Conservation (phyloP, 1,284 basidiomycete genomes). For the Pseudozyma sp. region DNA sequence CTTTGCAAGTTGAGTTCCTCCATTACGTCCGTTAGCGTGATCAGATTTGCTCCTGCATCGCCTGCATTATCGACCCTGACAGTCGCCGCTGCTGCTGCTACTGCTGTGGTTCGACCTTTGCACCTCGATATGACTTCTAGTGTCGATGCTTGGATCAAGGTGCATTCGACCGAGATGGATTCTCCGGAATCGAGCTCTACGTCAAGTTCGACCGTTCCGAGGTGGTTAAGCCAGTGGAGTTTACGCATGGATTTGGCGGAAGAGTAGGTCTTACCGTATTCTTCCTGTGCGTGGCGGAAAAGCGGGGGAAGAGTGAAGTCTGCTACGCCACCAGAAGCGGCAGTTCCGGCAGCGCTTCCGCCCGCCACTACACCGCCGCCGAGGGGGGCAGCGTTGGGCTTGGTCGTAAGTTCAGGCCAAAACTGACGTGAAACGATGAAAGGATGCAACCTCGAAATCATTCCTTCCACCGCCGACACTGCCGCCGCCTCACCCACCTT, state of each 20-base stretch:
- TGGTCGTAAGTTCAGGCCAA: slow-evolving; percentile 58
- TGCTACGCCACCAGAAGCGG: slow-evolving; percentile 14
- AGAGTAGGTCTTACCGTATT: slow-evolving; percentile 35
- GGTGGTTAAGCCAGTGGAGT: slow-evolving; percentile 55
- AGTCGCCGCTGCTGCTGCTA: background rate
- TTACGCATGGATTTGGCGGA: slow-evolving; percentile 47
- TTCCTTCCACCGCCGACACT: slow-evolving; percentile 24
- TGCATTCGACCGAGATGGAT: slow-evolving; percentile 37
- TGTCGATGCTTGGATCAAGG: slow-evolving; percentile 33
- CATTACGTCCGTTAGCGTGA: slow-evolving; percentile 44
- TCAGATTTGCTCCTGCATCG: slow-evolving; percentile 6
- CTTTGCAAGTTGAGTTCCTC: slow-evolving; percentile 45
- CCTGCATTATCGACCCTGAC: background rate
- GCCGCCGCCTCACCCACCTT: background rate
- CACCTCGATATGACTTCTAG: slow-evolving; percentile 36
- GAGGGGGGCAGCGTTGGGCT: background rate
- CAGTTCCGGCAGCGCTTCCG: background rate
- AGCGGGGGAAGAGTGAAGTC: slow-evolving; percentile 56
- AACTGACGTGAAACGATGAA: slow-evolving; percentile 65
- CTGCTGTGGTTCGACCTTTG: slow-evolving; percentile 5
- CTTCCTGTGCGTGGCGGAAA: slow-evolving; percentile 47
- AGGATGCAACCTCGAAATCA: slow-evolving; percentile 54
- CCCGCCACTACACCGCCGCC: background rate
- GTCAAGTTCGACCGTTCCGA: slow-evolving; percentile 58
- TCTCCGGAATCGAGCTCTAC: slow-evolving; percentile 54